Base-by-base conservation (phyloP, 345 rosid genomes). In the Moringa oleifera region DNA sequence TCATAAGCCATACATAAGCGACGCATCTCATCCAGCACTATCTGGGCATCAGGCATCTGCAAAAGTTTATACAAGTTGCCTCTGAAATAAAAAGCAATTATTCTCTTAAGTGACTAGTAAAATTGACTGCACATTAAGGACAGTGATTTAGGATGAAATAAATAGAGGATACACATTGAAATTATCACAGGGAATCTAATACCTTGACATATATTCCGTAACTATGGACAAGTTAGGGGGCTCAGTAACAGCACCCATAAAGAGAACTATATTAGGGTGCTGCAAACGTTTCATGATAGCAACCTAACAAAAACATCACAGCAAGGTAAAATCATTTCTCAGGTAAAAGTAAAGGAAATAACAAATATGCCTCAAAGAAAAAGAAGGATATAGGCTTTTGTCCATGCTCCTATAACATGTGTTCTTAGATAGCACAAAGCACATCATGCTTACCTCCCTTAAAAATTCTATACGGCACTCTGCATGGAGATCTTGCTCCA, bases 181-280 rank as follows among this genome's bases (percentile, higher is more conserved):
- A 25, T 23, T 55, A 59, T 25, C 61, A 31, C 18, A 56, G 41
- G 16, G 53, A 52, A 53, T 50, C 6, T n/a, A 31, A 31, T 58
- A 81, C 86, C 83, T 74, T 67, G 86, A 76, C 59, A 81, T 63
- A 70, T 81, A 81, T 63, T 81, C 86, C 25, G 81, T 81, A 69
- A 81, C 83, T 61, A 81, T 79, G 68, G 86, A 79, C 61, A 81
- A 57, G 66, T 72, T 74, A 50, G 83, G 86, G 21, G 83, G 83
- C 73, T 74, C 74, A 28, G 79, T 76, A 68, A 81, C 83, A 22
- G 80, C 86, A 56, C 86, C 86, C 80, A 76, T 79, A 49, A 81
- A 74, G 25, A 71, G 83, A 70, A 81, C 83, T 57, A 81, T 81
- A 31, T 81, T 81, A 55, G 83, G 86, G 70, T 81, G 86, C 61